Conservation (phyloP, 257 asterid species). For the Thymus quinquecostatus region DNA sequence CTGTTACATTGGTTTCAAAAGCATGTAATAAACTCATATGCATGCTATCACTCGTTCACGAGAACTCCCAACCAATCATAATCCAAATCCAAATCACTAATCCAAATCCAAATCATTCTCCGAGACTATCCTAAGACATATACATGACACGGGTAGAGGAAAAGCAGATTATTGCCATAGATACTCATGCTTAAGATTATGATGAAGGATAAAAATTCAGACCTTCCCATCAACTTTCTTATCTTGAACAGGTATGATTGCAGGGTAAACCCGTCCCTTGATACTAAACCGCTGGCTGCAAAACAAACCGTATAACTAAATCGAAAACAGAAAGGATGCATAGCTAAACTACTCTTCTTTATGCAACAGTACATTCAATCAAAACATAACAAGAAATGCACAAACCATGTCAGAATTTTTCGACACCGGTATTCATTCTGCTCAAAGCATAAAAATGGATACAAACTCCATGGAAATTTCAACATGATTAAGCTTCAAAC, state of each 20-base stretch:
- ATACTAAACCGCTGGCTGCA: constrained; percentile 82
- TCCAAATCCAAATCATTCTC: background rate
- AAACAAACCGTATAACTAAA: constrained; percentile 20
- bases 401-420: background rate
- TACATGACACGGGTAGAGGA: background rate
- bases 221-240: constrained; percentile 75
- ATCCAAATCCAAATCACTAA: background rate
- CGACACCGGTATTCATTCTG: background rate
- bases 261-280: constrained; percentile 86
- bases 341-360: background rate
- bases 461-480: background rate
- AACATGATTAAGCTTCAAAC: background rate
- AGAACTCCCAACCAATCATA: background rate
- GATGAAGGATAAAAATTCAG: constrained; percentile 21
- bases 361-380: background rate
- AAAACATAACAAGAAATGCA: background rate
- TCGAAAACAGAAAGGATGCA: background rate
- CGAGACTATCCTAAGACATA: background rate
- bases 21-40: background rate
- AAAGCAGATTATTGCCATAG: background rate
- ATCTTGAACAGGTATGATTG: constrained; percentile 65
- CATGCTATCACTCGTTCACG: background rate
- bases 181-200: background rate
- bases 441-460: background rate
- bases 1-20: constrained; percentile 2